A percentile compares a stretch with the other conserved stretches of the same genome.
Conservation (phyloP, 805 yeast species). For the Cyberlindnera mrakii region DNA sequence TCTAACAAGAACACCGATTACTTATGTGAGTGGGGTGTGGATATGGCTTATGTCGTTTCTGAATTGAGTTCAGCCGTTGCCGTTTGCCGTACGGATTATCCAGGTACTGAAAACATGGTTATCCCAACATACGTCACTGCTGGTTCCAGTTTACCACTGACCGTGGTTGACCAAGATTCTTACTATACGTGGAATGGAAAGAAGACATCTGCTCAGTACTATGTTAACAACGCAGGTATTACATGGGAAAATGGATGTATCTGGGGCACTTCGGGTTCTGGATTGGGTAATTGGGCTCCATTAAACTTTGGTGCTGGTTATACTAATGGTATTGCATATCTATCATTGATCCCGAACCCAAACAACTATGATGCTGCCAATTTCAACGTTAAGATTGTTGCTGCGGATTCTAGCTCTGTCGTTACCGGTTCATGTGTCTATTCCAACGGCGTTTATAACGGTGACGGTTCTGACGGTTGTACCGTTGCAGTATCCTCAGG, state of each 20-base stretch:
- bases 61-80: conserved; percentile 66
- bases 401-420: conserved; percentile 31
- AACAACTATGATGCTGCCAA: conserved; percentile 67
- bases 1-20: conserved; percentile 57
- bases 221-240: conserved; percentile 96
- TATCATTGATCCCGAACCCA: conserved; percentile 93
- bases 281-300: conserved; percentile 98
- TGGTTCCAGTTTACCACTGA: conserved; percentile 58
- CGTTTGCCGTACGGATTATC: conserved; percentile 97
- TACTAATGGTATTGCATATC: conserved; percentile 59
- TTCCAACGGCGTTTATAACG: conserved; percentile 70
- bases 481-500: conserved; percentile 87
- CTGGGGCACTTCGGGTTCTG: conserved; percentile 81
- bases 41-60: conserved; percentile 62
- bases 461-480: conserved; percentile 78
- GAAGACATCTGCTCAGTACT: conserved; percentile 90
- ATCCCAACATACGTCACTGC: conserved; percentile 79
- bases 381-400: conserved; percentile 76
- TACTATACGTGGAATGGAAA: conserved; percentile 82
- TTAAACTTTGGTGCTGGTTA: conserved; percentile 90
- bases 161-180: conserved; percentile 71
- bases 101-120: conserved; percentile 98
- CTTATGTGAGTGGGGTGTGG: conserved; percentile 84
- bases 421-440: conserved; percentile 75
- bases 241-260: conserved; percentile 84